phyloP scores from a whole-genome alignment of 2,329 filamentous ascomycete species.

The Sporothrix brunneoviolacea region DNA sequence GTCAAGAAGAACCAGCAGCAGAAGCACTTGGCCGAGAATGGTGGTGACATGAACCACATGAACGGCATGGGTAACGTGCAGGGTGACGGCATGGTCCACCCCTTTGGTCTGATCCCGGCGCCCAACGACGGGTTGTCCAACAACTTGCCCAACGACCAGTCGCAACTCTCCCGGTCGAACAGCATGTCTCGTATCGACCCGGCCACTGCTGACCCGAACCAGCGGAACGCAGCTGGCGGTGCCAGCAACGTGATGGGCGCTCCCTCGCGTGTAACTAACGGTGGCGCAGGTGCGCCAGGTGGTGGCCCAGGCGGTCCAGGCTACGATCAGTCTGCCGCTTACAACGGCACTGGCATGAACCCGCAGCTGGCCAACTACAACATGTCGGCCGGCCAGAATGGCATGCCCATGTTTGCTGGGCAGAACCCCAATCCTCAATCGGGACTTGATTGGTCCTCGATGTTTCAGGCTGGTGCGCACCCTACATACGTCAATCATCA shows the following conservation, averaged over 20 bases:
- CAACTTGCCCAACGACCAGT: constrained; percentile 55
- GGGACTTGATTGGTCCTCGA: constrained; percentile 68
- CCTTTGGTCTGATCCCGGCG: constrained; percentile 36
- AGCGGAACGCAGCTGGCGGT: constrained; percentile 43
- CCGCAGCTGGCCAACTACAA: constrained; percentile 59
- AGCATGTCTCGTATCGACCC: constrained; percentile 54
- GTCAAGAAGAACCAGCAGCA: constrained; percentile 67
- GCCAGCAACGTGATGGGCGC: constrained; percentile 13
- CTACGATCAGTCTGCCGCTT: constrained; percentile 41
- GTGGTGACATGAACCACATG: constrained; percentile 50
- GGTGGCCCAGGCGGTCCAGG: constrained; percentile 6
- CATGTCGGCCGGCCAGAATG: constrained; percentile 56
- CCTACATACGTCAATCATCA: constrained; percentile 55
- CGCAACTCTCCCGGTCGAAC: constrained; percentile 54
- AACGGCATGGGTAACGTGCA: constrained; percentile 54
- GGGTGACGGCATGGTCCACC: constrained; percentile 46
- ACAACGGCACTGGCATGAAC: constrained; percentile 58
- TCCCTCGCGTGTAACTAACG: constrained; percentile 15
- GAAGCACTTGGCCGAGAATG: constrained; percentile 44
- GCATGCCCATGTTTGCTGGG: constrained; percentile 56
- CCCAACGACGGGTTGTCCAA: constrained; percentile 49
- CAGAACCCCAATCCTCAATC: constrained; percentile 56
- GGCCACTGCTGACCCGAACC: constrained; percentile 45
- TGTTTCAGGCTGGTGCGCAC: constrained; percentile 69
- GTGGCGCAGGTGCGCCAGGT: constrained; percentile 9